Evolutionary conservation across 2,329 filamentous ascomycete species (phyloP).

Genomic region (Alternaria viburni): DNA sequence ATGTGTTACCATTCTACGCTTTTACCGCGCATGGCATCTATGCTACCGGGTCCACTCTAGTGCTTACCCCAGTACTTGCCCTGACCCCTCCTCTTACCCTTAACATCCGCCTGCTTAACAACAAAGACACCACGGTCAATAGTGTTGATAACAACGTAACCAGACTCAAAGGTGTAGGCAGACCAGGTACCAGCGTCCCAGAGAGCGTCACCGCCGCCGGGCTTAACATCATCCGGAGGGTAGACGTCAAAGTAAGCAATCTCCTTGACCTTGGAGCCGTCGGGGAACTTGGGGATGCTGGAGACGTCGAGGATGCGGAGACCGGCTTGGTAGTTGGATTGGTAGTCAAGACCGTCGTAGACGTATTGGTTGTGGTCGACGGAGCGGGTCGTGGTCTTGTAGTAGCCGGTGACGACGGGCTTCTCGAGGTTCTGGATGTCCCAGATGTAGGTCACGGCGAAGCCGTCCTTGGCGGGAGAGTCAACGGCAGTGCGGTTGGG

Average conservation of each 20-base stretch:
- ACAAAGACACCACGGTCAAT: conserved; percentile 54
- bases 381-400: conserved; percentile 47
- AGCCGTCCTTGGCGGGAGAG: conserved; percentile 41
- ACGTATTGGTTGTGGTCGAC: conserved; percentile 58
- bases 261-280: conserved; percentile 49
- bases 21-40: background rate
- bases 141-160: conserved; percentile 57
- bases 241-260: conserved; percentile 53
- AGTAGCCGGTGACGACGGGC: conserved; percentile 50
- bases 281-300: conserved; percentile 46
- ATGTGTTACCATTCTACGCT: background rate
- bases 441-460: conserved; percentile 47
- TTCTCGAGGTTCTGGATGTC: conserved; percentile 46
- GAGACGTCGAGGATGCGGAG: conserved; percentile 52
- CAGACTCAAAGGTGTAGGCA: conserved; percentile 50
- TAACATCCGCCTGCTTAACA: conserved; percentile 32
- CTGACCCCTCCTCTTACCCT: conserved; percentile 31
- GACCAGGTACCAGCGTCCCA: conserved; percentile 54
- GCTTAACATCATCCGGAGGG: conserved; percentile 47
- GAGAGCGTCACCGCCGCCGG: conserved; percentile 44
- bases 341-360: conserved; percentile 49
- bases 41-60: background rate
- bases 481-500: conserved; percentile 30
- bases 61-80: conserved; percentile 32
- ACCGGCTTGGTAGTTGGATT: conserved; percentile 54